Evolutionary conservation across 805 yeast species (phyloP).

Genomic region (Ogataea glucozyma): DNA sequence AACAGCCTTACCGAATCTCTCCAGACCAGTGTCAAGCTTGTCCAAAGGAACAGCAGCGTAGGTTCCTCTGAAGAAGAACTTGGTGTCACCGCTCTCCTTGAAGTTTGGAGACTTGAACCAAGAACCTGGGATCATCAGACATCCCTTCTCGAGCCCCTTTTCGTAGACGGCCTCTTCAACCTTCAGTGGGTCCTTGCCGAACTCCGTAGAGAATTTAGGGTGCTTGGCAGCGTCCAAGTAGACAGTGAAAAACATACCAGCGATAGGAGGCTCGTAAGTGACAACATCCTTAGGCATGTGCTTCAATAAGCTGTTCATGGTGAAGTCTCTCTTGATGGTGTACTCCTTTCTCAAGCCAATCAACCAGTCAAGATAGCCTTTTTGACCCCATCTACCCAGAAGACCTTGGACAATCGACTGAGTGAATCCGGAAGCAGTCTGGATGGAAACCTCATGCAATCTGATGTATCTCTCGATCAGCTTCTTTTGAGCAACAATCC

Average conservation of each 20-base stretch:
- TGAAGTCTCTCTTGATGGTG: conserved; percentile 83
- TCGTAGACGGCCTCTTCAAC: conserved; percentile 69
- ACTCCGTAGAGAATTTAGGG: conserved; percentile 66
- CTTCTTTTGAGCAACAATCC: conserved; percentile 74
- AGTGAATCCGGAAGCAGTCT: conserved; percentile 79
- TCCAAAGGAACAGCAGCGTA: conserved; percentile 83
- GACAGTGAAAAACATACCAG: conserved; percentile 86
- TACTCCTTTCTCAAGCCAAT: conserved; percentile 79
- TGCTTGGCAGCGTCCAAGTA: conserved; percentile 75
- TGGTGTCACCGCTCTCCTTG: conserved; percentile 44
- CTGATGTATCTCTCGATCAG: conserved; percentile 68
- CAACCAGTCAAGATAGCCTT: conserved; percentile 87
- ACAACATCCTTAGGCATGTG: conserved; percentile 51
- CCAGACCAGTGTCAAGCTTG: conserved; percentile 57
- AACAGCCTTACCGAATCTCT: conserved; percentile 67
- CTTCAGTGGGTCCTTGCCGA: conserved; percentile 55
- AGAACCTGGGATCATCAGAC: conserved; percentile 78
- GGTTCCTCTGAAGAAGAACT: conserved; percentile 80
- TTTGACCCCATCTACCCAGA: conserved; percentile 86
- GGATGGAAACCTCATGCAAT: conserved; percentile 78
- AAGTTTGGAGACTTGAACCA: conserved; percentile 69
- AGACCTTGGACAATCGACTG: conserved; percentile 70
- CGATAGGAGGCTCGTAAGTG: conserved; percentile 60
- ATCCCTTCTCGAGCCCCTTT: conserved; percentile 56
- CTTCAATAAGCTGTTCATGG: conserved; percentile 71